Evolutionary conservation across 768 basidiomycete genomes (phyloP).

Genomic region (Chalciporus pseudorubinellus): DNA sequence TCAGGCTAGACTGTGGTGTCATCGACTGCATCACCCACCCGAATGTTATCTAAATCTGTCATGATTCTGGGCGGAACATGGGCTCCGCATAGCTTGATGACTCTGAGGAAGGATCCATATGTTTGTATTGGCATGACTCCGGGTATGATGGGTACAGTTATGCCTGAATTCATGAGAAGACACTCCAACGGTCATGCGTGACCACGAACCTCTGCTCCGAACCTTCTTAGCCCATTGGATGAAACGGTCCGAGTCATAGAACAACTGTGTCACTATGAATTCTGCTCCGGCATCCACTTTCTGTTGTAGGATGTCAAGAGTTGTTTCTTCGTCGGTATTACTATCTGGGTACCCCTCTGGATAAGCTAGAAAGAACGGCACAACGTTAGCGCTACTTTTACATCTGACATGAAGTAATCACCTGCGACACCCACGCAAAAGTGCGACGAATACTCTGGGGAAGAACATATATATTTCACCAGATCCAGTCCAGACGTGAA

Average conservation of each 20-base stretch:
- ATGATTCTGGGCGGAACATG: constrained; percentile 68
- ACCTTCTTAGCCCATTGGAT: constrained; percentile 74
- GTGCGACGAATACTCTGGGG: constrained; percentile 71
- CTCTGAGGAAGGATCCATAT: constrained; percentile 86
- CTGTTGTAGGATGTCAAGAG: constrained; percentile 69
- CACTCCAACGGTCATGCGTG: not conserved
- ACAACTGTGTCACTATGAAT: constrained; percentile 94
- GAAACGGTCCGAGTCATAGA: constrained; percentile 93
- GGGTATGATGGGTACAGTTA: constrained; percentile 86
- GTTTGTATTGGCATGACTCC: constrained; percentile 99
- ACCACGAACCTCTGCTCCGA: constrained; percentile 59
- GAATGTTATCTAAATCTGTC: constrained; percentile 68
- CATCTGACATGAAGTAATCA: constrained; percentile 26
- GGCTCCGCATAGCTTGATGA: constrained; percentile 86
- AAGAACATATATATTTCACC: constrained; percentile 83
- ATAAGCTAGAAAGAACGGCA: constrained; percentile 56
- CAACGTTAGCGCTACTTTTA: not conserved
- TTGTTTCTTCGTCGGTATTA: constrained; percentile 52
- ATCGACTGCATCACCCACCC: constrained; percentile 45
- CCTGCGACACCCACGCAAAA: constrained; percentile 97
- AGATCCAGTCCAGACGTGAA: constrained; percentile 87
- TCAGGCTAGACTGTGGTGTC: not conserved
- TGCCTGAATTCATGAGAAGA: constrained; percentile 52
- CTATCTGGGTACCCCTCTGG: constrained; percentile 84
- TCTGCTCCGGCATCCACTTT: constrained; percentile 96